Conservation (phyloP, 352 stramenopile species). For the Phytophthora pseudosyringae region DNA sequence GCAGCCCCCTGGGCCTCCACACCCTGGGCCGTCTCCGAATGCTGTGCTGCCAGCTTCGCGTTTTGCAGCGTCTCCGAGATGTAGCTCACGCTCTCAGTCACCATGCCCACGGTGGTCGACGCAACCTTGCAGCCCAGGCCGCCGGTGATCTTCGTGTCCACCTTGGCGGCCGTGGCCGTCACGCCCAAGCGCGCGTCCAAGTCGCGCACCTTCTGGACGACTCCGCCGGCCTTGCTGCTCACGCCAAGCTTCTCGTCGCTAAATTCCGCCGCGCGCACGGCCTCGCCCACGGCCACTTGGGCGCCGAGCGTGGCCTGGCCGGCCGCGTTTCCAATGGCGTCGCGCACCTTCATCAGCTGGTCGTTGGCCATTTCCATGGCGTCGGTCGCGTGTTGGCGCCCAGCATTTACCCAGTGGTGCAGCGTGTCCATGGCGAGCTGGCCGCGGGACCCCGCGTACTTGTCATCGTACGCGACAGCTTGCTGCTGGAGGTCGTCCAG, state of each 20-base stretch:
- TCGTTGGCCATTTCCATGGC: constrained; percentile 64
- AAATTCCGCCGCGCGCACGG: constrained; percentile 49
- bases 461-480: constrained; percentile 62
- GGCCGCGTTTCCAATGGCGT: constrained; percentile 49
- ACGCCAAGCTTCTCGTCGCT: constrained; percentile 64
- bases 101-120: constrained; percentile 63
- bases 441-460: constrained; percentile 47
- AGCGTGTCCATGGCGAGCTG: constrained; percentile 36
- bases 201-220: constrained; percentile 58
- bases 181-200: constrained; percentile 66
- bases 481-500: constrained; percentile 48
- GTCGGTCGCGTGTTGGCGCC: constrained; percentile 64
- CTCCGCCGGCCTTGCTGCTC: constrained; percentile 40
- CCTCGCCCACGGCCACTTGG: constrained; percentile 51
- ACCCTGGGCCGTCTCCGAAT: constrained; percentile 48
- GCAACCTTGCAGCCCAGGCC: constrained; percentile 62
- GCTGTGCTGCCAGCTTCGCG: constrained; percentile 55
- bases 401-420: constrained; percentile 56
- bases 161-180: constrained; percentile 54
- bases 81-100: constrained; percentile 70
- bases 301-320: constrained; percentile 31
- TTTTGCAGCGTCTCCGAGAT: constrained; percentile 68
- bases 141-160: constrained; percentile 71
- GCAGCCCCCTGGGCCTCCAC: constrained; percentile 45
- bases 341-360: constrained; percentile 49